Conservation (phyloP, 768 basidiomycete species). For the Scleroderma bovista region DNA sequence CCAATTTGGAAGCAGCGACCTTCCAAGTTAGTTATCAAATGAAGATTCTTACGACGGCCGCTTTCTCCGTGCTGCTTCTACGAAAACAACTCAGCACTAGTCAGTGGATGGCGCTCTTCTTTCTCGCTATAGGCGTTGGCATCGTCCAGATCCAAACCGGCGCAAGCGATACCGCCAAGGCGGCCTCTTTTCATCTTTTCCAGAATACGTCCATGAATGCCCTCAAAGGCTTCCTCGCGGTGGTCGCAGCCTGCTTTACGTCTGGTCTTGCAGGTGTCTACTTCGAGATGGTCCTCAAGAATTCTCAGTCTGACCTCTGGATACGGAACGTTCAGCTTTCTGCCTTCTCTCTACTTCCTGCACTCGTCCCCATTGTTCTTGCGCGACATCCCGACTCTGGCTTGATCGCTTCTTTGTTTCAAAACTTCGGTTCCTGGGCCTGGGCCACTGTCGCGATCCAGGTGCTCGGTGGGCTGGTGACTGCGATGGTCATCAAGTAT, state of each 20-base stretch:
- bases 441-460: constrained; percentile 87
- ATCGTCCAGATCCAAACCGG: constrained; percentile 79
- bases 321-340: constrained; percentile 95
- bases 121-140: constrained; percentile 84
- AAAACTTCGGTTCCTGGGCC: constrained; percentile 86
- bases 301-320: constrained; percentile 87
- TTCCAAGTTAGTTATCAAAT: constrained; percentile 98
- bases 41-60: constrained; percentile 94
- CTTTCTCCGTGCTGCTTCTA: constrained; percentile 78
- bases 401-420: constrained; percentile 55
- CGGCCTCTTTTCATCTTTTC: constrained; percentile 26
- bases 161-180: constrained; percentile 15
- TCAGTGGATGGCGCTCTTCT: constrained; percentile 83
- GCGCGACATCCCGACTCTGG: constrained; percentile 36
- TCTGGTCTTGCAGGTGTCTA: constrained; percentile 96
- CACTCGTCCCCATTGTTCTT: constrained; percentile 71
- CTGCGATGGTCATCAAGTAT: constrained; percentile 92
- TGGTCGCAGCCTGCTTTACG: constrained; percentile 87
- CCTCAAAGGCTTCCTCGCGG: constrained; percentile 83
- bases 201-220: constrained; percentile 64
- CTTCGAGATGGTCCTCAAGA: constrained; percentile 96
- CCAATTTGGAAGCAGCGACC: constrained; percentile 90
- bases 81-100: constrained; percentile 64
- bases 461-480: constrained; percentile 87
- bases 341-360: constrained; percentile 88